Evolutionary conservation across 768 basidiomycete genomes (phyloP).

Genomic region (Boletus reticuloceps): DNA sequence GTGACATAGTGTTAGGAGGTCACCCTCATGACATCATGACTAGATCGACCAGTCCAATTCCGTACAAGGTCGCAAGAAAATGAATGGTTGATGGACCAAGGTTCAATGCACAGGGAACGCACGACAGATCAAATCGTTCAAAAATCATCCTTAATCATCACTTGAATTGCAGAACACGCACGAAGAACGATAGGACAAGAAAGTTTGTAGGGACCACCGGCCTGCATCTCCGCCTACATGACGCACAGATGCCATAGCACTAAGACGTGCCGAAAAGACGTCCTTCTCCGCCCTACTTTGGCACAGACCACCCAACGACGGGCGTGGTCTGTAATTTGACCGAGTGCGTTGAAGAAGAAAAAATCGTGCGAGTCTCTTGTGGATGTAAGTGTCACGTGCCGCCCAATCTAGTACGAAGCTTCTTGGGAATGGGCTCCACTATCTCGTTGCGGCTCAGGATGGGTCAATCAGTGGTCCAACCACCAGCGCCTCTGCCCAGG

Average conservation of each 20-base stretch:
- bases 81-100: too few species aligned
- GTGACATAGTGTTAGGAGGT: not conserved
- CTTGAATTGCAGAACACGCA: not conserved
- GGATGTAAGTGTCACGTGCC: slow-evolving; percentile 11
- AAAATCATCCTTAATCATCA: too few species aligned
- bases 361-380: not conserved
- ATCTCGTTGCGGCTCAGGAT: not conserved
- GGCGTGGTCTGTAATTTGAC: slow-evolving; percentile 32
- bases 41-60: not conserved
- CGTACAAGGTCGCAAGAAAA: not conserved
- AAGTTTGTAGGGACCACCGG: slow-evolving; percentile 32
- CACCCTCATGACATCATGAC: slow-evolving; percentile 13
- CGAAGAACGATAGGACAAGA: not conserved
- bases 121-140: not conserved
- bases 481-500: not conserved
- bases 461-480: not conserved
- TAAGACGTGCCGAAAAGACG: slow-evolving; percentile 26
- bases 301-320: slow-evolving; percentile 29
- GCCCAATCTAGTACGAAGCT: too few species aligned
- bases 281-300: slow-evolving; percentile 34
- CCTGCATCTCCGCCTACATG: slow-evolving; percentile 20
- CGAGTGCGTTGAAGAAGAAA: slow-evolving; percentile 28
- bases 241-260: slow-evolving; percentile 28
- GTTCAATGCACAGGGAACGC: too few species aligned
- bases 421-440: not conserved